phyloP scores from a whole-genome alignment of 2,329 filamentous ascomycete genomes.

The Ascochyta koolunga region DNA sequence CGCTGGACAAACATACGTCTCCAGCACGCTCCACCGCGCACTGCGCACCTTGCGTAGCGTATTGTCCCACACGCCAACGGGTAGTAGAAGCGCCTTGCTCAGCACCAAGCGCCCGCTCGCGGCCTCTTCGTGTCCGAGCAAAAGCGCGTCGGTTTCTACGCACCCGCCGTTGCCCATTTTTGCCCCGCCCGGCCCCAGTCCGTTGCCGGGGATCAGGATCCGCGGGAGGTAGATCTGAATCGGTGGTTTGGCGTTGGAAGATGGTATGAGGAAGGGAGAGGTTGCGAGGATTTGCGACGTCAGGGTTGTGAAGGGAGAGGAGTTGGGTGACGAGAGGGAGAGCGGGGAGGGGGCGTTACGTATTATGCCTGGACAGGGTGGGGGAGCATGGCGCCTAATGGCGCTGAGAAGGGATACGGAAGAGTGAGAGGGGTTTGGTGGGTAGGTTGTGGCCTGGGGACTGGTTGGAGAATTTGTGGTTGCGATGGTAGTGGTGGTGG shows the following conservation, averaged over 20 bases:
- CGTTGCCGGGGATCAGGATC: conserved; percentile 23
- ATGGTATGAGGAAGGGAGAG: conserved; percentile 15
- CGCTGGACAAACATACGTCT: conserved; percentile 27
- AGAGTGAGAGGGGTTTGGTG: too few relatives aligned
- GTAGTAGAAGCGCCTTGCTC: conserved; percentile 34
- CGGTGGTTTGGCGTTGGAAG: conserved; percentile 19
- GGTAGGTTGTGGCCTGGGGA: too few relatives aligned
- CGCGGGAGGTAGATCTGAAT: conserved; percentile 39
- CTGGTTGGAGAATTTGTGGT: background rate
- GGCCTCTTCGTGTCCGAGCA: conserved; percentile 31
- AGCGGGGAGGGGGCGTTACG: conserved; percentile 22
- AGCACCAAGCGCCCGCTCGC: conserved; percentile 19
- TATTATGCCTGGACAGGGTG: conserved; percentile 15
- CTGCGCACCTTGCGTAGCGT: conserved; percentile 16
- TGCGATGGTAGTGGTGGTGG: background rate
- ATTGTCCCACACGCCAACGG: conserved; percentile 29
- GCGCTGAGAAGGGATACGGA: background rate
- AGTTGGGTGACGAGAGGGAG: background rate
- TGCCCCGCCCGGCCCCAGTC: background rate
- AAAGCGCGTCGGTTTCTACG: conserved; percentile 35
- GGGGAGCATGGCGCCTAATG: background rate
- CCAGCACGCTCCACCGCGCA: conserved; percentile 24
- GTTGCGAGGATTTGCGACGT: conserved; percentile 17
- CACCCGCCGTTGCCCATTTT: conserved; percentile 8
- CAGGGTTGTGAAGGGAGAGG: background rate